Evolutionary conservation across 1,284 basidiomycete species (phyloP).

Genomic region (Pseudozyma sp.): DNA sequence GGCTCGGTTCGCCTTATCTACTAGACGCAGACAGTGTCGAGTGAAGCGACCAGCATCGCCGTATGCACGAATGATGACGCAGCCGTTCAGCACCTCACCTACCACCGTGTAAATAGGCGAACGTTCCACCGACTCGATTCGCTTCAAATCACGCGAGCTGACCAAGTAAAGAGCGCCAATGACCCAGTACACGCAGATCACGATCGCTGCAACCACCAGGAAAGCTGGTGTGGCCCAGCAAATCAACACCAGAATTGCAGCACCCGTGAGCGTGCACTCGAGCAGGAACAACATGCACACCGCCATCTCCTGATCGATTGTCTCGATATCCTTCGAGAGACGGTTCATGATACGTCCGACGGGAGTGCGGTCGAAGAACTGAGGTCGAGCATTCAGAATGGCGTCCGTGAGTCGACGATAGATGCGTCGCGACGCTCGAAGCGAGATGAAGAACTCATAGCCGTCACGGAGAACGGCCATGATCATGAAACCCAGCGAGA

Average conservation of each 20-base stretch:
- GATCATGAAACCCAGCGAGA: conserved; percentile 55
- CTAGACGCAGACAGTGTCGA: conserved; percentile 63
- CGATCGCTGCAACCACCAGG: conserved; percentile 48
- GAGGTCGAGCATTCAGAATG: conserved; percentile 80
- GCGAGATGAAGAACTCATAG: conserved; percentile 56
- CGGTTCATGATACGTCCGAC: conserved; percentile 68
- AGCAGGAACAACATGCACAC: conserved; percentile 55
- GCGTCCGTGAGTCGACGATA: conserved; percentile 77
- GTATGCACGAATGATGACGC: conserved; percentile 88
- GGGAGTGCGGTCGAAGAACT: conserved; percentile 67
- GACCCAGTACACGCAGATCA: conserved; percentile 58
- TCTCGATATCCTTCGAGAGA: conserved; percentile 67
- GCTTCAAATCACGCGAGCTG: conserved; percentile 67
- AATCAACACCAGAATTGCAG: conserved; percentile 61
- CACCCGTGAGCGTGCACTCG: conserved; percentile 53
- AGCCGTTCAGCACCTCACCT: conserved; percentile 78
- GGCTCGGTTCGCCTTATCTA: conserved; percentile 71
- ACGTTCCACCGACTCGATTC: conserved; percentile 66
- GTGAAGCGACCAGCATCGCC: conserved; percentile 84
- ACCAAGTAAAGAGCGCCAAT: conserved; percentile 67
- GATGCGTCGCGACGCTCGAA: conserved; percentile 58
- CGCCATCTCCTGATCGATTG: conserved; percentile 67
- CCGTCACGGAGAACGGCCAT: conserved; percentile 59
- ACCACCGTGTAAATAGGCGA: conserved; percentile 68
- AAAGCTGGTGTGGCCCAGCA: conserved; percentile 66